These are phyloP conservation scores for Ilyonectria robusta DNA, from an alignment of 2,329 filamentous ascomycete genomes.

Conservation along the genomic window DNA sequence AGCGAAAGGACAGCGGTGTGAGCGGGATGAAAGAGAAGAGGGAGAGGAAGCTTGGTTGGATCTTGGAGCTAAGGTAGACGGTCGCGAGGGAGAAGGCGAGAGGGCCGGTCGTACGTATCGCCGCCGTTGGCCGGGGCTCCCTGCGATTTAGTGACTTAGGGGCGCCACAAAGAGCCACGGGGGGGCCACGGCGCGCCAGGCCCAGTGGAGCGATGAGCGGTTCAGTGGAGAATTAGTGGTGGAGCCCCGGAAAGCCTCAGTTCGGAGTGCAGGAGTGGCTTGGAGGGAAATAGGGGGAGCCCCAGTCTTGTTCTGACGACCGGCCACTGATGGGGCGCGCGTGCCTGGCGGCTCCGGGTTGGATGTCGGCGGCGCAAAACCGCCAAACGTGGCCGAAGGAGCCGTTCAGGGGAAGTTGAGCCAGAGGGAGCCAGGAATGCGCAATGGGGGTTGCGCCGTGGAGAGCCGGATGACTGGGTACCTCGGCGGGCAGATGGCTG, in stretches of 20 bases:
- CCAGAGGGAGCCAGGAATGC: not conserved
- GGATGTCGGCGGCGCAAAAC: not conserved
- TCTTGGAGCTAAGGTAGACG: constrained; percentile 19
- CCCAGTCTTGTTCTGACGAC: constrained; percentile 15
- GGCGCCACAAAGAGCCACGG: constrained; percentile 17
- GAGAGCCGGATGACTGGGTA: no score
- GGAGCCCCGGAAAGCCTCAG: constrained; percentile 7
- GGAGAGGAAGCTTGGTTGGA: constrained; percentile 25
- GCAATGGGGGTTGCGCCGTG: not conserved
- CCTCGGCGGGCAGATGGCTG: no score
- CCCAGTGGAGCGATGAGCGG: constrained; percentile 18
- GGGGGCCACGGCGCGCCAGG: constrained; percentile 14
- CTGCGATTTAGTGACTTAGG: constrained; percentile 26
- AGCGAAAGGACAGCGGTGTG: constrained; percentile 14
- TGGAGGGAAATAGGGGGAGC: constrained; percentile 24
- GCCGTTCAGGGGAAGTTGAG: not conserved
- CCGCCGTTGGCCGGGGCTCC: constrained; percentile 25
- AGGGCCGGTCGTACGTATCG: constrained; percentile 28
- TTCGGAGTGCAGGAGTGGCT: constrained; percentile 15
- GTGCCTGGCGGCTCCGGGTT: constrained; percentile 6
- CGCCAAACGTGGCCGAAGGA: constrained; percentile 18
- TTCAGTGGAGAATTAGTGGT: constrained; percentile 24
- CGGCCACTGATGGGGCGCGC: constrained; percentile 18
- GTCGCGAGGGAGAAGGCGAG: constrained; percentile 20
- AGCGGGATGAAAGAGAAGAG: constrained; percentile 17